Evolutionary conservation across 192 early-diverging fungal genomes (phyloP).

Genomic region (Coemansia sp.): DNA sequence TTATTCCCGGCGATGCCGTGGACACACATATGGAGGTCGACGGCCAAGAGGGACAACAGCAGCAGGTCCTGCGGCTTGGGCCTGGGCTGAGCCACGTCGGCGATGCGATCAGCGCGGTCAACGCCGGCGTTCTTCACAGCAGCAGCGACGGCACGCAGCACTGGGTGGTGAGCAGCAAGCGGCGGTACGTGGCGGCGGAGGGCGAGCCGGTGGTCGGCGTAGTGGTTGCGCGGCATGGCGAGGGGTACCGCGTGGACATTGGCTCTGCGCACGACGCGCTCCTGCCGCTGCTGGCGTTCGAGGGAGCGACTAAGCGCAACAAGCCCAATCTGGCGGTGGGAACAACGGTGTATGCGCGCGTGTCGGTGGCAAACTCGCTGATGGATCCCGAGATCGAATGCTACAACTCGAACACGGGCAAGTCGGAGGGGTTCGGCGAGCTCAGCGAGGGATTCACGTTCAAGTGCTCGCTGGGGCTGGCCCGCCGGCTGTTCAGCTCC

Average conservation of each 20-base stretch:
- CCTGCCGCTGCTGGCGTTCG: conserved; percentile 81
- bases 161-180: conserved; percentile 82
- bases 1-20: conserved; percentile 43
- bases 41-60: conserved; percentile 22
- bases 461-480: conserved; percentile 73
- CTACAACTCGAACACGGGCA: conserved; percentile 72
- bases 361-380: conserved; percentile 85
- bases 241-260: conserved; percentile 89
- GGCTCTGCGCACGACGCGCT: conserved; percentile 84
- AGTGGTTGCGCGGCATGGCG: conserved; percentile 63
- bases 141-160: conserved; percentile 56
- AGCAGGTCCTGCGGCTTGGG: conserved; percentile 62
- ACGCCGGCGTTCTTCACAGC: conserved; percentile 71
- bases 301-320: conserved; percentile 90
- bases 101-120: conserved; percentile 62
- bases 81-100: conserved; percentile 74
- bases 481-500: conserved; percentile 64
- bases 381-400: conserved; percentile 98
- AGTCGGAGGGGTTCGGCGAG: conserved; percentile 88
- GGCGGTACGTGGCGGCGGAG: conserved; percentile 82
- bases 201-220: conserved; percentile 89
- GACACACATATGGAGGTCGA: conserved; percentile 21
- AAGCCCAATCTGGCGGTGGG: conserved; percentile 79
- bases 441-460: conserved; percentile 76
- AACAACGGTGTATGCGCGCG: conserved; percentile 76